Evolutionary conservation across 208 protist genomes (phyloP).

Genomic region (Leishmania lainsoni): DNA sequence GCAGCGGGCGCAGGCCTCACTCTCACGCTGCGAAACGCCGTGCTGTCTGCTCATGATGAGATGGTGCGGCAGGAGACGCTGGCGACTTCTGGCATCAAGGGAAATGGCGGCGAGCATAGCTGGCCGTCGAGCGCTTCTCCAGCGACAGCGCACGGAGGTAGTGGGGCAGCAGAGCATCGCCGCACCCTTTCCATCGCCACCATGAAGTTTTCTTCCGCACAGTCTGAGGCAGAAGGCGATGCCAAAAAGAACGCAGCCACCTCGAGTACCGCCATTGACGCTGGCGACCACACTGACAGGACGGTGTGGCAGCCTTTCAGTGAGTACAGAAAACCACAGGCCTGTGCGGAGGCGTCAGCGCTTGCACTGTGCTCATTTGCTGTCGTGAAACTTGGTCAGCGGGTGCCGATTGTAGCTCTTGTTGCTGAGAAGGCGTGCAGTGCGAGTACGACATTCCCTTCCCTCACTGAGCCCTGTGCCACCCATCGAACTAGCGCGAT

Average conservation of each 20-base stretch:
- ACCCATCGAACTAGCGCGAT: neutral
- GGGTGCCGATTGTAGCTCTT: slow-evolving; percentile 16
- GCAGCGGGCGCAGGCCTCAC: neutral
- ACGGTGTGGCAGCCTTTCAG: neutral
- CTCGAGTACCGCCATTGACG: neutral
- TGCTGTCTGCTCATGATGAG: neutral
- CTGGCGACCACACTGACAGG: neutral
- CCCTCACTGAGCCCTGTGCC: neutral
- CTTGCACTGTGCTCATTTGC: slow-evolving; percentile 10
- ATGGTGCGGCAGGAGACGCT: neutral
- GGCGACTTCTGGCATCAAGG: neutral
- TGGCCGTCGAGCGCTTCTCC: neutral
- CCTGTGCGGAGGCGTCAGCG: slow-evolving; percentile 8
- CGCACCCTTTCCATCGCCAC: neutral
- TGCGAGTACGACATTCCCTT: neutral
- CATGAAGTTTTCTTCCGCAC: neutral
- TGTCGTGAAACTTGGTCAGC: slow-evolving; percentile 18
- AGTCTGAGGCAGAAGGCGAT: neutral
- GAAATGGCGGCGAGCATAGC: neutral
- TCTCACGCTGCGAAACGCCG: neutral
- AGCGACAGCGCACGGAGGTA: neutral
- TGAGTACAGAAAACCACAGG: slow-evolving; percentile 5
- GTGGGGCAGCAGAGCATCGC: neutral
- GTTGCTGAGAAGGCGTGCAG: slow-evolving; percentile 18
- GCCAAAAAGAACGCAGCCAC: neutral